Evolutionary conservation across 768 basidiomycete species (phyloP), one percentile per base, ranked within the genome.

Genomic region (Lactarius akahatsu): DNA sequence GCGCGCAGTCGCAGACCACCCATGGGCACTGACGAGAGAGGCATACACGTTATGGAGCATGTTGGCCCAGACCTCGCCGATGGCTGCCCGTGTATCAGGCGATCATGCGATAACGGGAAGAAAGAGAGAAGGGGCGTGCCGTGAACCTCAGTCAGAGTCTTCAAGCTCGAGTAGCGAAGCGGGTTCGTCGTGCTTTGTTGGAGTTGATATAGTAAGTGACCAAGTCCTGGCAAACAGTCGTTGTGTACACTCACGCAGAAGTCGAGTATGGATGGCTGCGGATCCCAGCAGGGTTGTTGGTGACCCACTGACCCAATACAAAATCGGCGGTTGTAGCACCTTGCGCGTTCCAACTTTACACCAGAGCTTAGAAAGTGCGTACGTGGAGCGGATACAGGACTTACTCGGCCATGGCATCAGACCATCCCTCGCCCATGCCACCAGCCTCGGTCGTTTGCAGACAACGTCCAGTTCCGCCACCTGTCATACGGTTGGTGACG

Each of bases 351-450:
- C 77, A 77, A 58, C 74, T 76, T 54, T 2, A 30, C 13, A 34
- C 20, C 30, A 10, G 4, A 20, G 11, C 11, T 59, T 2, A 62
- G n/a, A 73, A 43, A 32, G 67, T 70, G 40, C 23, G 18, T 10
- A 10, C 45, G n/a, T 15, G 28, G 20, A 23, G 15, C 11, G 28
- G 16, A 47, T 26, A 43, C 18, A 28, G 8, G 13, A 61, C 65
- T 26, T 45, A 73, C 71, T 74, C 72, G 3, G 73, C 73, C 52
- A 74, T 65, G 10, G 73, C 66, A 74, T 87, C 87, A 4, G 83
- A 83, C 86, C 86, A 89, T 20, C 85, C 87, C 74, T 90, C 88
- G 50, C 87, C 87, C 81, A 89, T 81, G 16, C 87, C 88, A 28
- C 85, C 84, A 4, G 87, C 79, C 72, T 89, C 88, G 36, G 79